Evolutionary conservation across 2,329 filamentous ascomycete species (phyloP).

Genomic region (Trichoderma aggressivum): DNA sequence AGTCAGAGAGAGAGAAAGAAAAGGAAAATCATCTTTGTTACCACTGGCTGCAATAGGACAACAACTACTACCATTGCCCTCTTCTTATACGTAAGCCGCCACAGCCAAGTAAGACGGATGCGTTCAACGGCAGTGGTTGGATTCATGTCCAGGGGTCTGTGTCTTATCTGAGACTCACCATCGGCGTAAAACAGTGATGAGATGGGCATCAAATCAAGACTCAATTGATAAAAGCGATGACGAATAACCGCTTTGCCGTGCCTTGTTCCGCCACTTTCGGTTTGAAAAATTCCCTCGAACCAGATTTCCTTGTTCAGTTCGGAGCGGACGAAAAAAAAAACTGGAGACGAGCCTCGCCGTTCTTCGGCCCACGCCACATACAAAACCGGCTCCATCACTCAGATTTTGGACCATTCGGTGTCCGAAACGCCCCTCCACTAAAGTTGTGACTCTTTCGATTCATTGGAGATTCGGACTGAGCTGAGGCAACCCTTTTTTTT

Average conservation of each 20-base stretch:
- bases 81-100: not conserved
- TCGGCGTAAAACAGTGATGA: not conserved
- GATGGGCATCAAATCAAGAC: not conserved
- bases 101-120: not conserved
- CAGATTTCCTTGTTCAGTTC: not conserved
- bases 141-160: not conserved
- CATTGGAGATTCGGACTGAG: not conserved
- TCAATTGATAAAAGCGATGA: not conserved
- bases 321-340: not conserved
- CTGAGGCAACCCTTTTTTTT: not conserved
- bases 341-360: not conserved
- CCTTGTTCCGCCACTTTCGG: not conserved
- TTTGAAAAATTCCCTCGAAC: not conserved
- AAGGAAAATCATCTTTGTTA: not conserved
- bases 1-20: not conserved
- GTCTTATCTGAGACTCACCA: not conserved
- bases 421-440: conserved; percentile 5
- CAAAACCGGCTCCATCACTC: not conserved
- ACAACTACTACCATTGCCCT: not conserved
- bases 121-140: not conserved
- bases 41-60: not conserved
- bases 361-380: not conserved
- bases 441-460: not conserved
- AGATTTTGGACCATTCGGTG: not conserved
- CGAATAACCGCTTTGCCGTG: not conserved